Evolutionary conservation across 2,329 filamentous ascomycete species (phyloP).

Genomic region (Penicillium sp.): DNA sequence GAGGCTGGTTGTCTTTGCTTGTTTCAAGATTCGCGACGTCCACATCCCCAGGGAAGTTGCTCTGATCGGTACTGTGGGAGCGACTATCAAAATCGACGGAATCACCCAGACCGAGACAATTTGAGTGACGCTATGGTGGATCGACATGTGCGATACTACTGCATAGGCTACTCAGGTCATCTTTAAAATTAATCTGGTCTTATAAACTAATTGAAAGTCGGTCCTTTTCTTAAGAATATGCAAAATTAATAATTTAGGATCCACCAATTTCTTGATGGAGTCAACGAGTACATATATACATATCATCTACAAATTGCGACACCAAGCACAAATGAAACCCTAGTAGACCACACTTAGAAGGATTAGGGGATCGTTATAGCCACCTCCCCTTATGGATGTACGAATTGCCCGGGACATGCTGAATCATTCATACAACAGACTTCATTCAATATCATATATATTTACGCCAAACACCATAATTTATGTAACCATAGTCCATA

Average conservation of each 20-base stretch:
- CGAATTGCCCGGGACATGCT: too few species aligned
- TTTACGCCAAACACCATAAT: neutral
- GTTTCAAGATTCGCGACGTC: constrained; percentile 58
- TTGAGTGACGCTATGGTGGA: neutral
- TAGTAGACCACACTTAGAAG: neutral
- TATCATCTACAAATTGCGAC: too few species aligned
- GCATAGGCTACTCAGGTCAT: too few species aligned
- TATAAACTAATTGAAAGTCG: too few species aligned
- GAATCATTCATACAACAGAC: neutral
- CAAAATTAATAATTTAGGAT: too few species aligned
- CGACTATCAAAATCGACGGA: constrained; percentile 19
- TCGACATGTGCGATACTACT: too few species aligned
- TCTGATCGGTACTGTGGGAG: constrained; percentile 50
- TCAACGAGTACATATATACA: too few species aligned
- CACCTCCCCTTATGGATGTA: neutral
- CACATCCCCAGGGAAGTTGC: constrained; percentile 57
- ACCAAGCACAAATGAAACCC: neutral
- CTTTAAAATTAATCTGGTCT: too few species aligned
- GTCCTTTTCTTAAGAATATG: too few species aligned
- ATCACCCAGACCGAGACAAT: constrained; percentile 12
- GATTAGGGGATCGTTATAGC: neutral
- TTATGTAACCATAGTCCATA: neutral
- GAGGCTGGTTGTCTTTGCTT: constrained; percentile 62
- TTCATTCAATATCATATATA: neutral
- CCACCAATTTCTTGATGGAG: too few species aligned